Evolutionary conservation across 768 basidiomycete genomes (phyloP).

Genomic region (Gloeopeniophorella convolvens): DNA sequence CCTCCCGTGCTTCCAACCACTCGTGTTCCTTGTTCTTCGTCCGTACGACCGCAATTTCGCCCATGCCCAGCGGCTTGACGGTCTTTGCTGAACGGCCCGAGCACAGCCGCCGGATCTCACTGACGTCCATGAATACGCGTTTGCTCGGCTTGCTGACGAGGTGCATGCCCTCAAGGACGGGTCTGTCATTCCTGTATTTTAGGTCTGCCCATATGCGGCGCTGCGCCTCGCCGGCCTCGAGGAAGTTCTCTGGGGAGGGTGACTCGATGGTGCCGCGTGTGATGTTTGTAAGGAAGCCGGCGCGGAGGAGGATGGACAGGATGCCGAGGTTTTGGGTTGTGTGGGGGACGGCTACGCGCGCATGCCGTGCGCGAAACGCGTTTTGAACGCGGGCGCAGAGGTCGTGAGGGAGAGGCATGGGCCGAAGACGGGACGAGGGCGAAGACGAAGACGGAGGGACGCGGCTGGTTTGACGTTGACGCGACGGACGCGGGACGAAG

Average conservation of each 20-base stretch:
- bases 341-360: slow-evolving; percentile 70
- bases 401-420: slow-evolving; percentile 65
- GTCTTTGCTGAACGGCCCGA: slow-evolving; percentile 76
- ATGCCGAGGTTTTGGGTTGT: slow-evolving; percentile 88
- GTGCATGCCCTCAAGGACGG: slow-evolving; percentile 73
- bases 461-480: background rate
- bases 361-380: slow-evolving; percentile 83
- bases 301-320: slow-evolving; percentile 83
- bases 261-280: slow-evolving; percentile 67
- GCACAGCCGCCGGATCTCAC: slow-evolving; percentile 73
- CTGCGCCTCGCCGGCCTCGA: slow-evolving; percentile 50
- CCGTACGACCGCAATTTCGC: slow-evolving; percentile 85
- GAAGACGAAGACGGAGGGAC: background rate
- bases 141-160: slow-evolving; percentile 83
- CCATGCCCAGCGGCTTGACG: slow-evolving; percentile 80
- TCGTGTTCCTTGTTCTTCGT: slow-evolving; percentile 65
- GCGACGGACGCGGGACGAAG: background rate
- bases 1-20: slow-evolving; percentile 93
- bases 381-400: slow-evolving; percentile 91
- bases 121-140: slow-evolving; percentile 63
- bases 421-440: background rate
- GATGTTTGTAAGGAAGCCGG: slow-evolving; percentile 80
- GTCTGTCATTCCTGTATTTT: slow-evolving; percentile 87
- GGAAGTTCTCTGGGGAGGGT: slow-evolving; percentile 62
- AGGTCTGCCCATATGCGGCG: slow-evolving; percentile 88